A percentile compares a stretch with the other conserved stretches of the same genome.
phyloP scores from a whole-genome alignment of 1,284 basidiomycete species.

The Albatrellus sp. region DNA sequence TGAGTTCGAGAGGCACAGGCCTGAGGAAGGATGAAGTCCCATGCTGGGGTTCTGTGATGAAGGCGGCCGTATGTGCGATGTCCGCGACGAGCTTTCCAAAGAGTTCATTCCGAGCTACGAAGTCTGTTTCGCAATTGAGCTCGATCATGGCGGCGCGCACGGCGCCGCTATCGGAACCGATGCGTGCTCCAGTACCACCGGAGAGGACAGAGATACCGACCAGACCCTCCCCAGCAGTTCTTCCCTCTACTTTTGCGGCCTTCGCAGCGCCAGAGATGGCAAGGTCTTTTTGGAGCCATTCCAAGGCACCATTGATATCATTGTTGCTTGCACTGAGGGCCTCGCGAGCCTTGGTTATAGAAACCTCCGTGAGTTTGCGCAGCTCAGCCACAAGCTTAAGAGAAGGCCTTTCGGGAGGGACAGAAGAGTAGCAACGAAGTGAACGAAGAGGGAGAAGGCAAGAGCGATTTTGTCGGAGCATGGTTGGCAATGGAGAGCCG shows the following conservation, averaged over 20 bases:
- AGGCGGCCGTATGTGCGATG: constrained; percentile 82
- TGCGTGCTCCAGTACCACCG: constrained; percentile 29
- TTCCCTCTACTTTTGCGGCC: constrained; percentile 71
- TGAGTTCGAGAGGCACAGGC: constrained; percentile 33
- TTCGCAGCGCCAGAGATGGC: constrained; percentile 63
- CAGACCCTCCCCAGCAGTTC: constrained; percentile 70
- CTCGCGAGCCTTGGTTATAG: constrained; percentile 81
- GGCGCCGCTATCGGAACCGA: constrained; percentile 25
- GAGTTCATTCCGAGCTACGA: constrained; percentile 81
- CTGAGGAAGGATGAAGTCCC: constrained; percentile 21
- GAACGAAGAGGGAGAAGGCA: constrained; percentile 6
- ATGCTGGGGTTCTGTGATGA: constrained; percentile 43
- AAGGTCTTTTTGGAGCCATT: constrained; percentile 74
- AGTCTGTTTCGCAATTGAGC: constrained; percentile 95
- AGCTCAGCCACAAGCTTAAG: constrained; percentile 79
- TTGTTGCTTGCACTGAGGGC: constrained; percentile 70
- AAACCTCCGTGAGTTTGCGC: constrained; percentile 70
- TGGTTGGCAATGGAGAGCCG: no score
- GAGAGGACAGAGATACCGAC: constrained; percentile 68
- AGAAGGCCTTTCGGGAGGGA: constrained; percentile 29
- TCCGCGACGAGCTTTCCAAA: constrained; percentile 72
- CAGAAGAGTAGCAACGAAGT: constrained; percentile 26
- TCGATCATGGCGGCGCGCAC: constrained; percentile 82
- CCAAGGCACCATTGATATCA: constrained; percentile 62
- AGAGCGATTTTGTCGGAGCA: constrained; percentile 5